Base-by-base conservation (phyloP, 2,329 filamentous ascomycete species). In the Aspergillus sp. region DNA sequence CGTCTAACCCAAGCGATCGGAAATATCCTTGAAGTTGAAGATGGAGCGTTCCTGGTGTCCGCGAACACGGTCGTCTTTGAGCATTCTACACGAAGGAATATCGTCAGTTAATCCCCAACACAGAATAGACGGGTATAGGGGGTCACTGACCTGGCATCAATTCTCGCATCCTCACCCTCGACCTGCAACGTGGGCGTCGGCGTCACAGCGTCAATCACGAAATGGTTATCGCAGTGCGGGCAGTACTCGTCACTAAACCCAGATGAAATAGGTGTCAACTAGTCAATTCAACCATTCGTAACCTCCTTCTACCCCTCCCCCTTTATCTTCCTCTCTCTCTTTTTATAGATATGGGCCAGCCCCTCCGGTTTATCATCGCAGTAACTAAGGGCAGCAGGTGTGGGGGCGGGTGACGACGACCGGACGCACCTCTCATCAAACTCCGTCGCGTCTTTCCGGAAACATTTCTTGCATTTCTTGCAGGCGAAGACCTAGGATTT, bases 381-480 rank as follows among this genome's bases (percentile, higher is more conserved):
- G 25, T 27, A 19, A 21, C 15, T 21, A 36, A 15, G 30, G 44
- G 7, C 21, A 27, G n/a, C 38, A 8, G 51, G 25, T 47, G 32
- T 25, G 21, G 25, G 30, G 19, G 25, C 32, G 32, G 32, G 32
- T 36, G 32, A 36, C 32, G 32, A 27, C 38, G 50, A 32, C 48
- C 25, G 25, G 50, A 60, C 66, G 50, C 67, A 83, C 82, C 82
- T 89, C 69, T 99, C 95, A 69, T 99, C 95, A 70, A 96, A 97
- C 75, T 96, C 91, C 66, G 86, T 81, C 49, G 90, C 90, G 71
- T 99, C 91, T 76, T 98, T 99, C 68, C 95, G 90, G 83, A 99
- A 99, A 78, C 89, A 93, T 80, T 99, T 99, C 69, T 90, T 93
- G 87, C 95, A 99, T 82, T 99, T 99, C 72, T 99, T 99, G 86